Evolutionary conservation across 768 basidiomycete genomes (phyloP).

Genomic region (Termitomyces sp.): DNA sequence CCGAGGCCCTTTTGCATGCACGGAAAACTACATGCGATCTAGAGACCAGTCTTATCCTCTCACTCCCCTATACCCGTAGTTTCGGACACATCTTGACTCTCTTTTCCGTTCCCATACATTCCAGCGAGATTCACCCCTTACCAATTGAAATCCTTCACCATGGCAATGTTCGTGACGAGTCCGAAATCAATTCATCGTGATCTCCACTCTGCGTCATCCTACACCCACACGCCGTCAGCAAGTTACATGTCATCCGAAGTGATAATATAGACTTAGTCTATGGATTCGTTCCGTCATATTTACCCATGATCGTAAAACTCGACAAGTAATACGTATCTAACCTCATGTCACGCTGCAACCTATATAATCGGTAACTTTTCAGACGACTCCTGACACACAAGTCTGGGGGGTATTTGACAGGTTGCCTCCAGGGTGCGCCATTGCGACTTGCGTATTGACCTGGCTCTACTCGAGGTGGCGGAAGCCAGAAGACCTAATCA

Average conservation of each 20-base stretch:
- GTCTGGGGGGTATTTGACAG: not conserved
- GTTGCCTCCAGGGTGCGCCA: no score
- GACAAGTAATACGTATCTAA: not conserved
- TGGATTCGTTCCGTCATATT: not conserved
- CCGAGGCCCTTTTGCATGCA: conserved; percentile 1
- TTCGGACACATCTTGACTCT: not conserved
- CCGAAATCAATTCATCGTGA: not conserved
- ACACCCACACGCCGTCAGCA: not conserved
- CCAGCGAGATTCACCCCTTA: not conserved
- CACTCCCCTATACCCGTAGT: not conserved
- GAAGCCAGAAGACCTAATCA: no score
- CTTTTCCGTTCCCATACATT: not conserved
- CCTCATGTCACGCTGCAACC: not conserved
- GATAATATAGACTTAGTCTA: not conserved
- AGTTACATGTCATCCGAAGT: not conserved
- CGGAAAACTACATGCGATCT: not conserved
- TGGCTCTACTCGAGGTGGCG: no score
- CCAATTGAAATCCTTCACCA: not conserved
- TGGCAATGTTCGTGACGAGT: not conserved
- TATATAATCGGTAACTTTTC: not conserved
- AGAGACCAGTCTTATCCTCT: not conserved
- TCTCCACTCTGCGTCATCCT: not conserved
- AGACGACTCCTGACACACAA: not conserved
- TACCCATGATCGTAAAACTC: not conserved
- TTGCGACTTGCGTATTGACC: no score